Percentiles rank a stretch among this genome's conserved stretches.
Conservation (phyloP, 352 stramenopile species). For the Thraustochytrium sp. region DNA sequence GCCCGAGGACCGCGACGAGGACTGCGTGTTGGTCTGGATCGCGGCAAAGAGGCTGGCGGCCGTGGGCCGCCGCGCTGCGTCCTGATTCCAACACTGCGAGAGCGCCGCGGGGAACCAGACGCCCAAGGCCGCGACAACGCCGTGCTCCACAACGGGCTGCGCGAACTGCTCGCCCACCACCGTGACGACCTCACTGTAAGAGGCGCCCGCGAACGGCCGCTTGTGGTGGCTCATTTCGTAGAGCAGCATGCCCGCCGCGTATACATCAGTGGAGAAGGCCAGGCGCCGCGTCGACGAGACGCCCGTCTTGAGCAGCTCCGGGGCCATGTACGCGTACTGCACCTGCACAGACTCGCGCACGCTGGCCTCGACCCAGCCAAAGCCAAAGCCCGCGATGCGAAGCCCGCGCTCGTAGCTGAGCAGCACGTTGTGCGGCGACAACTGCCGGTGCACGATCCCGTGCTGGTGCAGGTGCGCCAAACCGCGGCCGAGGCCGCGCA, state of each 20-base stretch:
- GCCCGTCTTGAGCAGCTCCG: neutral
- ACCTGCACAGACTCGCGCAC: neutral
- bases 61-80: neutral
- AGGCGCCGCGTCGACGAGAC: neutral
- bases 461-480: neutral
- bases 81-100: neutral
- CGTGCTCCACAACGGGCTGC: neutral
- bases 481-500: neutral
- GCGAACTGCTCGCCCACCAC: neutral
- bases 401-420: slow-evolving; percentile 21
- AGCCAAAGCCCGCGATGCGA: slow-evolving; percentile 28
- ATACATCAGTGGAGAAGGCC: neutral
- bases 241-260: neutral
- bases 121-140: neutral
- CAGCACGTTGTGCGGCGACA: slow-evolving; percentile 19
- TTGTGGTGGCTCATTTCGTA: slow-evolving; percentile 26
- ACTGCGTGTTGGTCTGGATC: neutral
- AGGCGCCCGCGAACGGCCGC: neutral
- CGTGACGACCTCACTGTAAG: neutral
- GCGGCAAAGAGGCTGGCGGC: neutral
- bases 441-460: neutral
- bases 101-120: neutral
- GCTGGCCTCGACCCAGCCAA: slow-evolving; percentile 5
- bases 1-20: neutral
- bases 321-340: slow-evolving; percentile 13